Evolutionary conservation across 2,329 filamentous ascomycete species (phyloP), one percentile per base, ranked within the genome.

Genomic region (Hypoxylon sp.): DNA sequence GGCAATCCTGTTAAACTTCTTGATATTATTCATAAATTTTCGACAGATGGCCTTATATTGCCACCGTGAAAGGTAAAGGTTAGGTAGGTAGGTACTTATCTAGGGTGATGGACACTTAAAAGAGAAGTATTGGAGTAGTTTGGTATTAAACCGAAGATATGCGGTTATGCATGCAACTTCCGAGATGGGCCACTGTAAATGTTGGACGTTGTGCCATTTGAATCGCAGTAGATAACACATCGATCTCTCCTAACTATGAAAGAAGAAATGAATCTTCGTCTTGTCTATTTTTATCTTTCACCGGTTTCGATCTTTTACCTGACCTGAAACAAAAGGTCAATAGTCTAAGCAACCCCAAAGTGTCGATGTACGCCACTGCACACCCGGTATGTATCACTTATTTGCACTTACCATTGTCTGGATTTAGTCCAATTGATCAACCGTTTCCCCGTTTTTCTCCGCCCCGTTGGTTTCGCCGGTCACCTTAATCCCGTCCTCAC

Each of bases 401-500:
- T 6, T 31, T 31, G 29, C 29, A 31, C 29, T 31, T 31, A 31
- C 6, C 57, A 22, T 50, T 51, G 14, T 2, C n/a, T 26, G 11
- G 17, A 37, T 35, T 67, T 64, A 81, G 57, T 82, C 80, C 46
- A 79, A 74, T 73, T 81, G 80, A 51, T 81, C 80, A 56, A 81
- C 73, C 0, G 75, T 78, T 64, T 76, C 71, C 0, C 70, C 75
- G 39, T 75, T 75, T 42, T 73, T 70, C 55, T 75, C 73, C 4
- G 70, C 53, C 17, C 69, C 65, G 14, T 72, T 72, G 19, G 73
- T 64, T 68, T 76, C 77, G 1, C 74, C 75, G 6, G 71, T 67
- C 5, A 83, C 81, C 67, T 83, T 82, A 56, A 74, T 76, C 5
- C 80, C 79, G 67, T 89, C 85, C 59, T 79, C 80, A 55, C 81